Conservation (phyloP, 495 filamentous ascomycete species). For the Penicillium atrosanguineum region DNA sequence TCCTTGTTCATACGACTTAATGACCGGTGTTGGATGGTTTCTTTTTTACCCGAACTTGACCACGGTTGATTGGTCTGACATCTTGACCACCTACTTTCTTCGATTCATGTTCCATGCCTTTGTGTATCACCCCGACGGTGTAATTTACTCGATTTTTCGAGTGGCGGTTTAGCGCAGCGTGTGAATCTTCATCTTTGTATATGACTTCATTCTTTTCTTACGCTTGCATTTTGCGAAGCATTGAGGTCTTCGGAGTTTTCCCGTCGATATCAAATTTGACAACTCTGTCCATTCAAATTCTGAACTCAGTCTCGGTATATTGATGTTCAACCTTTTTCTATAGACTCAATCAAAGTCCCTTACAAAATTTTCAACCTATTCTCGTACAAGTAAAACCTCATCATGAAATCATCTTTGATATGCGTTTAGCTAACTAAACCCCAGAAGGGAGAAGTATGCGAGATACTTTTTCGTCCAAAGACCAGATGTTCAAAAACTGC, state of each 20-base stretch:
- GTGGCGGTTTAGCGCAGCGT: constrained; percentile 21
- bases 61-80: constrained; percentile 20
- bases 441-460: constrained; percentile 17
- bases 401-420: constrained; percentile 17
- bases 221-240: constrained; percentile 15
- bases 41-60: constrained; percentile 6
- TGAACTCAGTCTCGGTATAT: not conserved
- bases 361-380: not conserved
- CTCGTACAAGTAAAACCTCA: not conserved
- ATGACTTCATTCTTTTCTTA: constrained; percentile 14
- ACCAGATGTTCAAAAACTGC: constrained; percentile 22
- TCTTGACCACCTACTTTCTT: constrained; percentile 15
- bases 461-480: constrained; percentile 28
- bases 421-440: constrained; percentile 22
- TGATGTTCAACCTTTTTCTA: not conserved
- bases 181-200: constrained; percentile 19
- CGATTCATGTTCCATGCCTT: constrained; percentile 6
- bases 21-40: constrained; percentile 28
- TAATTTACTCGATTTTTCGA: constrained; percentile 5
- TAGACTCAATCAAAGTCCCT: not conserved
- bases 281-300: constrained; percentile 6
- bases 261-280: constrained; percentile 1
- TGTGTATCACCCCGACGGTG: constrained; percentile 9
- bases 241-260: constrained; percentile 12
- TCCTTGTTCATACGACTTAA: constrained; percentile 25